Conservation (phyloP, 495 filamentous ascomycete species). For the Trypethelium eluteriae region DNA sequence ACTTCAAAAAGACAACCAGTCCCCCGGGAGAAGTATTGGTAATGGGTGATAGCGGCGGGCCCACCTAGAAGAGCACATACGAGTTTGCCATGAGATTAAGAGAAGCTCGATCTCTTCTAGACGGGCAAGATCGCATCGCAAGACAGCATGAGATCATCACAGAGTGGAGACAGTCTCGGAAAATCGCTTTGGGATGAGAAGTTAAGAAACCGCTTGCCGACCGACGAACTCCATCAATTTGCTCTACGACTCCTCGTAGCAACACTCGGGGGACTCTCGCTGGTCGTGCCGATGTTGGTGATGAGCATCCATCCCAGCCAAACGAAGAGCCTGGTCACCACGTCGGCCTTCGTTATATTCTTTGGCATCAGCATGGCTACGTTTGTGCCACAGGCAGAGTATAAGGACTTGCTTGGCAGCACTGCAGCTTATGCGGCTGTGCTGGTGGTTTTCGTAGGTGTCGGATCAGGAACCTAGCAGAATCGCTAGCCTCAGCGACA, state of each 20-base stretch:
- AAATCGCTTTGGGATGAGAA: background rate
- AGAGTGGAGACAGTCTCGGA: background rate
- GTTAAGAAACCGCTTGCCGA: background rate
- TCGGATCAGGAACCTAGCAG: background rate
- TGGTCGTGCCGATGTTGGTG: background rate
- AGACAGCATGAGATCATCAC: conserved; percentile 1
- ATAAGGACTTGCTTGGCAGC: background rate
- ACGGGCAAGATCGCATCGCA: background rate
- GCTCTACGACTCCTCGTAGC: background rate
- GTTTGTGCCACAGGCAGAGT: background rate
- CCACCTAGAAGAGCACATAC: background rate
- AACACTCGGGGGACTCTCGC: background rate
- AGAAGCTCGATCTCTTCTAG: background rate
- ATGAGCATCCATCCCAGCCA: conserved; percentile 8
- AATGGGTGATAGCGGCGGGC: background rate
- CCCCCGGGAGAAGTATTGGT: background rate
- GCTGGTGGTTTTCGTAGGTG: conserved; percentile 6
- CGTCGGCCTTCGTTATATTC: background rate
- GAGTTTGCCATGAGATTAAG: background rate
- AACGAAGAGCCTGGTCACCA: background rate
- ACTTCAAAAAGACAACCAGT: background rate
- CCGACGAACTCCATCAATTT: background rate
- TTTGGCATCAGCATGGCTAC: background rate
- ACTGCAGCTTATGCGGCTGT: conserved; percentile 10
- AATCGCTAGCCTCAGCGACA: background rate